These are phyloP conservation scores for Hirsutella minnesotensis DNA, from an alignment of 2,329 filamentous ascomycete species.

Conservation along the genomic window DNA sequence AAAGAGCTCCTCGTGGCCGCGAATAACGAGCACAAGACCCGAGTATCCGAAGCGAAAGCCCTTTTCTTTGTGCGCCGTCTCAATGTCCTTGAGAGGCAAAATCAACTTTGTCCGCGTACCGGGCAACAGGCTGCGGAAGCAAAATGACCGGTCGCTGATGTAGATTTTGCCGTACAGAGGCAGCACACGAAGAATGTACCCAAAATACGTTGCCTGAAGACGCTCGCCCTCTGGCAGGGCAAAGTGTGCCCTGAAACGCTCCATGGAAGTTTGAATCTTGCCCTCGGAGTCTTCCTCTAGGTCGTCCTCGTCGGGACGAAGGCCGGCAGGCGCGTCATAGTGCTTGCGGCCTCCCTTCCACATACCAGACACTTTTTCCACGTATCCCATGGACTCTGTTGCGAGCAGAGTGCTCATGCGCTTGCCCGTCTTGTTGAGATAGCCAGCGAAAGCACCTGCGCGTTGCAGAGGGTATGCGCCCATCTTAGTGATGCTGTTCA, in stretches of 20 bases:
- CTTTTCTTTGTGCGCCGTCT: conserved; percentile 89
- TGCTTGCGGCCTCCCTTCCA: conserved; percentile 86
- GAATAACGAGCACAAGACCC: conserved; percentile 83
- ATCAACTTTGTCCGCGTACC: conserved; percentile 89
- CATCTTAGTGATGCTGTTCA: conserved; percentile 43
- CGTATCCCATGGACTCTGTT: conserved; percentile 88
- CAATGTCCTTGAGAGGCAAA: conserved; percentile 78
- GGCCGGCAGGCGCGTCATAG: conserved; percentile 54
- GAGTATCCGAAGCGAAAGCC: conserved; percentile 88
- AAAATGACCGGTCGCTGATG: conserved; percentile 76
- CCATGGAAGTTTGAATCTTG: conserved; percentile 54
- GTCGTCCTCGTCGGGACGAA: conserved; percentile 43
- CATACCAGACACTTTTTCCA: conserved; percentile 95
- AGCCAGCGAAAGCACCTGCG: conserved; percentile 72
- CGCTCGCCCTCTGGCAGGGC: conserved; percentile 74
- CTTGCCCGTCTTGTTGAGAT: conserved; percentile 66
- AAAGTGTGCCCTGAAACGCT: conserved; percentile 84
- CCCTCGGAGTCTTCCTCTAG: conserved; percentile 47
- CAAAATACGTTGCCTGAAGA: conserved; percentile 81
- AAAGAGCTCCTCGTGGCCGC: conserved; percentile 89
- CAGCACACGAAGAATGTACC: conserved; percentile 78
- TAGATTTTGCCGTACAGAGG: conserved; percentile 96
- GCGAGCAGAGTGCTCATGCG: conserved; percentile 74
- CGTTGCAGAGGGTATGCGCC: conserved; percentile 73
- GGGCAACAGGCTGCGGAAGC: conserved; percentile 82